Base-by-base conservation (phyloP, 2,329 filamentous ascomycete species). In the Emergomyces pasteurianus region DNA sequence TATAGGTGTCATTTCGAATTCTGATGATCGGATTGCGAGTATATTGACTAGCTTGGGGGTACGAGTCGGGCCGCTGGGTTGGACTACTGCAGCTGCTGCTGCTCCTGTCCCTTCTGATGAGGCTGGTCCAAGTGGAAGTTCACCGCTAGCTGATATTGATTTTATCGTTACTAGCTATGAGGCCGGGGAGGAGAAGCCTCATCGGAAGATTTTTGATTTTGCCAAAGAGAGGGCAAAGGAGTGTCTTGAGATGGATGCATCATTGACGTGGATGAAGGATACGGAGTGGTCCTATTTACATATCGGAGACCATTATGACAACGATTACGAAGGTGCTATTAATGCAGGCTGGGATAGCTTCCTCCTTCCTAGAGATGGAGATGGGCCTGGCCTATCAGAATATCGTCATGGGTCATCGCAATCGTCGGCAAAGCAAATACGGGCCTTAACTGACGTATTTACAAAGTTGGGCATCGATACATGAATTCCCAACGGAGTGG, bases 101-200 rank as follows among this genome's bases (percentile, higher is more conserved):
- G 40, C 28, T 18, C 9, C 21, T 49, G 23, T 26, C 26, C 14
- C 46, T 28, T 7, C 21, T 16, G 38, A 16, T 38, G 31, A 53
- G 46, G 36, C 50, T 7, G 67, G 67, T 2, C 68, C 68, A 34
- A 69, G 62, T 65, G 38, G 58, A 62, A 46, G 23, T 10, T 10
- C 43, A 2, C 40, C 59, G 1, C 66, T n/a, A n/a, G n/a, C 70
- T 38, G 76, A 79, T 67, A 60, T 79, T 46, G 74, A 79, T 60
- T 69, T 79, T 55, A 66, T 79, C 0, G 70, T 78, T 31, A 79
- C 76, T 10, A 79, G 77, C 64, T 79, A 78, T 63, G 75, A 78
- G 58, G 76, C 75, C 2, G 75, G 72, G 7, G 67, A 71, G n/a
- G 76, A 77, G 65, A 79, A 79, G 59, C 77, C 77, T 2, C 64